These are phyloP conservation scores for Fallopia convolvulus DNA, from an alignment of 148 eudicot species.

Conservation along the genomic window DNA sequence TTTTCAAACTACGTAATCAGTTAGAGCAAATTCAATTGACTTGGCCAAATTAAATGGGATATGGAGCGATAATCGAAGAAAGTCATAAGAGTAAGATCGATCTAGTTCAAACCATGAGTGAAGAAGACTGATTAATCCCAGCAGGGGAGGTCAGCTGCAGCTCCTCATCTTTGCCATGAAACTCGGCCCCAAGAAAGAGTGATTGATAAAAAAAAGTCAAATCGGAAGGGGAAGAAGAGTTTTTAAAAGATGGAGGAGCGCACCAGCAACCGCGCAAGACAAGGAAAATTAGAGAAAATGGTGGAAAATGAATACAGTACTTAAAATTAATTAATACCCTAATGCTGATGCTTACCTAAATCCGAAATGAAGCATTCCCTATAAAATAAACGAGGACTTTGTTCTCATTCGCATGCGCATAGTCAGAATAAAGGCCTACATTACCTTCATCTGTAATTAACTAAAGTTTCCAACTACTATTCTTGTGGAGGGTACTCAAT, in stretches of 20 bases:
- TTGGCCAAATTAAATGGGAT: not conserved
- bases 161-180: not conserved
- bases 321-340: too few relatives aligned
- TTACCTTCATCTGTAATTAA: not conserved
- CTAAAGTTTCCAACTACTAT: not conserved
- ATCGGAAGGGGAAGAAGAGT: not conserved
- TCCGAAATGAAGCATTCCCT: not conserved
- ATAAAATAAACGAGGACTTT: not conserved
- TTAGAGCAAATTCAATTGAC: not conserved
- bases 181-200: not conserved
- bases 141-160: not conserved
- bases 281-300: not conserved
- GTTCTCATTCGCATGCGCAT: conserved; percentile 4
- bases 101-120: not conserved
- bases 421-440: not conserved
- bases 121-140: not conserved
- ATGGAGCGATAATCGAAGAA: not conserved
- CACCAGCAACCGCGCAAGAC: not conserved
- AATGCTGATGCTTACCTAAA: not conserved
- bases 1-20: not conserved
- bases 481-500: not conserved
- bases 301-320: not conserved
- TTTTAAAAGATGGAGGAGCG: not conserved
- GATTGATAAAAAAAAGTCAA: not conserved
- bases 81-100: not conserved